Base-by-base conservation (phyloP, 73 alveolate genomes). In the Paramecium caudatum region DNA sequence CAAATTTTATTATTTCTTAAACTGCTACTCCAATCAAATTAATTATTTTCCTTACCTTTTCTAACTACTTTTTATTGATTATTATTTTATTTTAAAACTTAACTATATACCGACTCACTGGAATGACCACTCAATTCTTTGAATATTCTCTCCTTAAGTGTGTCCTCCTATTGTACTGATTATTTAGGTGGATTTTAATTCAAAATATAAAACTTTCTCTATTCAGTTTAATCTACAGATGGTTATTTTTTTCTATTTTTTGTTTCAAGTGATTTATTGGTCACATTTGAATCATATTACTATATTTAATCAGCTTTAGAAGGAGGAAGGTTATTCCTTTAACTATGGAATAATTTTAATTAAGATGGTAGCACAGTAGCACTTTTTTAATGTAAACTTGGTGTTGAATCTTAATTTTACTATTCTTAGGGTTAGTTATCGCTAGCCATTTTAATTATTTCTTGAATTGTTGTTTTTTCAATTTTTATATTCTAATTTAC, bases 71-170 rank as follows among this genome's bases (percentile, higher is more conserved):
- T 68, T 68, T 37, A 34, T 68, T 68, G 10, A 9, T 30, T 39
- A 16, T 6, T 74, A 45, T 74, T 74, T 1, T 21, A 39, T 74
- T 74, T 74, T 21, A 74, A 43, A n/a, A 74, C 88, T 43, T 74
- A 74, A 43, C 43, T 74, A 74, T 74, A 74, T 34, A 74, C 88
- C 13, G 88, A 74, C 19, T 74, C 88, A 3, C 69, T 39, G 9
- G 88, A 37, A 74, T 74, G 88, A 21, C 68, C 39, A 45, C 88
- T 27, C 43, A 74, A 45, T 45, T 74, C 88, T 41, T 74, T 74
- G 32, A 74, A 74, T n/a, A 74, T 74, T 12, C 88, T 30, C 12
- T 74, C 88, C 21, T 74, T 74, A 17, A 74, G 16, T 19, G 69
- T 6, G 19, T 74, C 88, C 13, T 74, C 88, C 16, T 74, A 27